phyloP scores from a whole-genome alignment of 2,329 filamentous ascomycete species.

The Nothophaeocryptopus gaeumannii region DNA sequence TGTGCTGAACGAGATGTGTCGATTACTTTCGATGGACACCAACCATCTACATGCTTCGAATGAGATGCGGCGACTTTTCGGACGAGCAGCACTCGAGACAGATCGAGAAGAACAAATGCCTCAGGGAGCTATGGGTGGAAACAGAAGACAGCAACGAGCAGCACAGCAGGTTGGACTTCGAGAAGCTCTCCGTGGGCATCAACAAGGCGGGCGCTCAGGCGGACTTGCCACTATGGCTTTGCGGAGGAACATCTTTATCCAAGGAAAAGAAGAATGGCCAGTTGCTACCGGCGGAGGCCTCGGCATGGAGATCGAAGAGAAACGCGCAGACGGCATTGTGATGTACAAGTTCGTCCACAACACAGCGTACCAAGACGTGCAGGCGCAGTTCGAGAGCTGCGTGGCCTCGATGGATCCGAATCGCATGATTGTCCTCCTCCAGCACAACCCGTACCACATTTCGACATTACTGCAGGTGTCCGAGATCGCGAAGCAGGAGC shows the following conservation, averaged over 20 bases:
- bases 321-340: slow-evolving; percentile 55
- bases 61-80: slow-evolving; percentile 81
- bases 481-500: slow-evolving; percentile 85
- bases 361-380: slow-evolving; percentile 67
- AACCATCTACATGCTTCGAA: slow-evolving; percentile 80
- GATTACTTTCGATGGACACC: slow-evolving; percentile 61
- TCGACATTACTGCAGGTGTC: slow-evolving; percentile 92
- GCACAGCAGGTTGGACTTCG: slow-evolving; percentile 57
- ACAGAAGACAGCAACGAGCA: slow-evolving; percentile 35
- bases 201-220: slow-evolving; percentile 58
- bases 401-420: slow-evolving; percentile 85
- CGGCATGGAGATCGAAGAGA: slow-evolving; percentile 70
- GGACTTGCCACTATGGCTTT: slow-evolving; percentile 66
- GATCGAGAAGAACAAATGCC: slow-evolving; percentile 51
- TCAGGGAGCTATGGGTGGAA: slow-evolving; percentile 27
- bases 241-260: slow-evolving; percentile 77
- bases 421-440: slow-evolving; percentile 72
- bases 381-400: slow-evolving; percentile 71
- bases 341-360: slow-evolving; percentile 80
- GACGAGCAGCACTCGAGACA: slow-evolving; percentile 60
- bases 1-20: slow-evolving; percentile 48
- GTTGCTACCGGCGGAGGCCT: slow-evolving; percentile 74
- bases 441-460: slow-evolving; percentile 80
- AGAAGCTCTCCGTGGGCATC: slow-evolving; percentile 51
- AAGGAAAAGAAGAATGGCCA: slow-evolving; percentile 86